Conservation (phyloP, 2,329 filamentous ascomycete genomes). For the Huntiella omanensis region DNA sequence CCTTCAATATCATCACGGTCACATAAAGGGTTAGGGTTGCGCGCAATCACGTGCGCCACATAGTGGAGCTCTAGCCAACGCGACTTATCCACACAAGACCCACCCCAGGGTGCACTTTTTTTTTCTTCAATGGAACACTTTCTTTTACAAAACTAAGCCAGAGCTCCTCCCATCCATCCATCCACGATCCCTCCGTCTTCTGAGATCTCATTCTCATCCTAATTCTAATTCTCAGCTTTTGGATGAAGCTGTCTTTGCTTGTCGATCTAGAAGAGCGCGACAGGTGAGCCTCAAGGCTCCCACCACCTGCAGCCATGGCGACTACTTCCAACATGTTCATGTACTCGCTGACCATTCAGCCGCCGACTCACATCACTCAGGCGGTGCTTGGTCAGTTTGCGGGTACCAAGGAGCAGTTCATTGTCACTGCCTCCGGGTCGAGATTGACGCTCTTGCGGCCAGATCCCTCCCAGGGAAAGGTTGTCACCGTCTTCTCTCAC, state of each 20-base stretch:
- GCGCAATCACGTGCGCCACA: too few species aligned
- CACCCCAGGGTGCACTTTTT: slow-evolving; percentile 4
- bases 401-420: slow-evolving; percentile 93
- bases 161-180: neutral
- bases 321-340: slow-evolving; percentile 97
- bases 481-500: slow-evolving; percentile 71
- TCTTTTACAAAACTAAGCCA: neutral
- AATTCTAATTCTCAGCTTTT: slow-evolving; percentile 9
- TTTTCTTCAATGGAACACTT: slow-evolving; percentile 3
- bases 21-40: too few species aligned
- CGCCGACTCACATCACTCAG: slow-evolving; percentile 73
- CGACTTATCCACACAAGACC: slow-evolving; percentile 2
- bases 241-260: slow-evolving; percentile 11
- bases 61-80: neutral
- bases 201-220: slow-evolving; percentile 1
- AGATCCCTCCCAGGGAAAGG: slow-evolving; percentile 67
- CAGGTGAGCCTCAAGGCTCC: slow-evolving; percentile 12
- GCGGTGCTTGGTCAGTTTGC: slow-evolving; percentile 90
- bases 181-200: neutral
- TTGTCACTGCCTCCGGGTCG: slow-evolving; percentile 82
- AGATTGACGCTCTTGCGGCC: slow-evolving; percentile 75
- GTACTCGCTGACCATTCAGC: slow-evolving; percentile 91
- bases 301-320: slow-evolving; percentile 49
- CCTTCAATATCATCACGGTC: too few species aligned
- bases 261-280: slow-evolving; percentile 8